Conservation (phyloP, 2,329 filamentous ascomycete species). For the Penicillium sp. region DNA sequence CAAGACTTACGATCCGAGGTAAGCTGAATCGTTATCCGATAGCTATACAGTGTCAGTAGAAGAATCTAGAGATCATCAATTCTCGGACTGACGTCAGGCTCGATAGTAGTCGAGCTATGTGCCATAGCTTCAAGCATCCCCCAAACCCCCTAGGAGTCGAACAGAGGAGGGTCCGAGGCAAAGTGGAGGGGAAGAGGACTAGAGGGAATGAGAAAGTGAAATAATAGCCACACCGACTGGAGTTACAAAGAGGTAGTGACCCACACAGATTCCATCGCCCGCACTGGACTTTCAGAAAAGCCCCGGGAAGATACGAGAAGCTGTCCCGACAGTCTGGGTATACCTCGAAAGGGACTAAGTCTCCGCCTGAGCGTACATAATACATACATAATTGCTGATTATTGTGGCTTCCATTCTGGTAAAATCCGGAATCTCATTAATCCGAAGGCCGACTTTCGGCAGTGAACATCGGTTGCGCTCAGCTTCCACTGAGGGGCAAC, state of each 20-base stretch:
- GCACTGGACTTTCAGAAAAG: too few species aligned
- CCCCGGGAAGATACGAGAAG: not conserved
- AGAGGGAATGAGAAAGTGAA: slow-evolving; percentile 17
- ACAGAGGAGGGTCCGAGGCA: not conserved
- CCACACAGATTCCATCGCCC: too few species aligned
- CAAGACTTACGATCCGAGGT: slow-evolving; percentile 24
- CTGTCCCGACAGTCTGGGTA: too few species aligned
- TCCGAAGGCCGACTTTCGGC: slow-evolving; percentile 19
- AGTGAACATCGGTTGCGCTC: slow-evolving; percentile 22
- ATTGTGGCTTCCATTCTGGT: too few species aligned
- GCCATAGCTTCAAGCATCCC: slow-evolving; percentile 9
- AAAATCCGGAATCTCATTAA: too few species aligned
- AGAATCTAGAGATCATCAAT: not conserved
- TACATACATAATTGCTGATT: too few species aligned
- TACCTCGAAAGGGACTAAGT: too few species aligned
- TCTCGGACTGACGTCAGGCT: slow-evolving; percentile 24
- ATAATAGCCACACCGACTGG: slow-evolving; percentile 16
- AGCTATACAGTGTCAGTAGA: slow-evolving; percentile 11
- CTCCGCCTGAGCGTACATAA: too few species aligned
- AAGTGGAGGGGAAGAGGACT: not conserved
- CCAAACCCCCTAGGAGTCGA: not conserved
- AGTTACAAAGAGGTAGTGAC: slow-evolving; percentile 16
- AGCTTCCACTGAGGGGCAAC: slow-evolving; percentile 22
- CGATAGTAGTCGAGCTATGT: slow-evolving; percentile 16
- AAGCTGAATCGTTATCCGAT: slow-evolving; percentile 26